Base-by-base conservation (phyloP, 306 rosid genomes). In the Arachis hypogaea region DNA sequence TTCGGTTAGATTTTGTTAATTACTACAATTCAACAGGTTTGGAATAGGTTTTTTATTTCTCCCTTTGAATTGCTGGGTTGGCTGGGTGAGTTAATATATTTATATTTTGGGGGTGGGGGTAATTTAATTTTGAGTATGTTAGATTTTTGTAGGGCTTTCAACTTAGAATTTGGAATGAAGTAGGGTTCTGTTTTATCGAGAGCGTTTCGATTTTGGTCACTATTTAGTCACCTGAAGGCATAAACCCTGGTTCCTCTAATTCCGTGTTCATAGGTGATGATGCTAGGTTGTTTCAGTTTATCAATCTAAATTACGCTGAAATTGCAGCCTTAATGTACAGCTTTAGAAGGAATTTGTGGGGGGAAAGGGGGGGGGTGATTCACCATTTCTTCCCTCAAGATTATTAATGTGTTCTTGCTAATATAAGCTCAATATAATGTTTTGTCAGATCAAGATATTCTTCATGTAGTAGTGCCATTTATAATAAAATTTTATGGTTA, bases 251-350 rank as follows among this genome's bases (percentile, higher is more conserved):
- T 66, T 28, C 46, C 29, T 5, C 46, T 73, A 72, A 14, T 45
- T 22, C 66, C 66, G 62, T 60, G 82, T 59, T 45, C 45, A 58
- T 75, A 57, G 40, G 52, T 71, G 67, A 67, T 56, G 41, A 67
- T 56, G 41, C 43, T 40, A 38, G 41, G 46, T 49, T 29, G 38
- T 43, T 77, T 57, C 63, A 9, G 0, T 22, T 14, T 69, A 43
- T 76, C 54, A 11, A 54, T 22, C 54, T 64, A 66, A 52, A n/a
- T 68, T 68, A 71, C 47, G 62, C 9, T 52, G 63, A 63, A 47
- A 7, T 62, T 8, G 4, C 14, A 42, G 55, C 43, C 18, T 55
- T 62, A 36, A 16, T 38, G 73, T 62, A 59, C 59, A 57, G 71
- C 11, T 18, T 40, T 43, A 30, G 14, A 3, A 58, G 7, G 44